phyloP scores from a whole-genome alignment of 2,329 filamentous ascomycete genomes.

The Alternaria tenuissima region DNA sequence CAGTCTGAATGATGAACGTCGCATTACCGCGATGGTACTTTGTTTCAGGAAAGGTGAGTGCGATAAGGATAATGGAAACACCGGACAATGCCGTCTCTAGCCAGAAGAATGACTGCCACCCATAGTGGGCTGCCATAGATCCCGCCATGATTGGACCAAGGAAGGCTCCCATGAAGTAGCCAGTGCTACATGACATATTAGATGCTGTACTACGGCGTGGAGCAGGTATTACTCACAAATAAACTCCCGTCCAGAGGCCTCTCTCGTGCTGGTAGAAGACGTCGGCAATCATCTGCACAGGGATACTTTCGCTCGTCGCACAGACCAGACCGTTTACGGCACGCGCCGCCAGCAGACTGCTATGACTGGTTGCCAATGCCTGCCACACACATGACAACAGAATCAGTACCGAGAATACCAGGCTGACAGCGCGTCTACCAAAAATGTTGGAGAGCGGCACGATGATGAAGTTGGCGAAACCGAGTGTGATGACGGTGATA shows the following conservation, averaged over 20 bases:
- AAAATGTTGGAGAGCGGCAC: conserved; percentile 57
- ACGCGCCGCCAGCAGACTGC: conserved; percentile 54
- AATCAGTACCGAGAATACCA: conserved; percentile 53
- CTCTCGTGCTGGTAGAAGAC: conserved; percentile 57
- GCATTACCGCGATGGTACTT: conserved; percentile 48
- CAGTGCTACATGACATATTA: conserved; percentile 38
- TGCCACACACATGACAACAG: conserved; percentile 56
- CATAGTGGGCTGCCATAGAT: conserved; percentile 52
- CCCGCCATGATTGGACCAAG: conserved; percentile 56
- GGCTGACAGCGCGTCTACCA: conserved; percentile 52
- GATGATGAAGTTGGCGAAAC: conserved; percentile 56
- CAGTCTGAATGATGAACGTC: background rate
- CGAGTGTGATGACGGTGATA: conserved; percentile 55
- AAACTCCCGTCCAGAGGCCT: conserved; percentile 52
- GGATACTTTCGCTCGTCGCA: conserved; percentile 55
- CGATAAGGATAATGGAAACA: conserved; percentile 51
- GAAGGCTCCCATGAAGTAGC: conserved; percentile 55
- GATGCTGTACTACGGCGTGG: rapidly evolving
- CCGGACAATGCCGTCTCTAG: conserved; percentile 52
- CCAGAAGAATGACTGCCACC: conserved; percentile 60
- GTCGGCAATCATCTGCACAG: conserved; percentile 56
- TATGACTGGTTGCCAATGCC: conserved; percentile 53
- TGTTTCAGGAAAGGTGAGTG: conserved; percentile 55
- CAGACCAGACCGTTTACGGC: conserved; percentile 55
- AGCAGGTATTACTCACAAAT: conserved; percentile 39